A percentile compares a stretch with the other conserved stretches of the same genome.
Evolutionary conservation across 768 basidiomycete genomes (phyloP).

Genomic region (Agaricus sinodeliciosus): DNA sequence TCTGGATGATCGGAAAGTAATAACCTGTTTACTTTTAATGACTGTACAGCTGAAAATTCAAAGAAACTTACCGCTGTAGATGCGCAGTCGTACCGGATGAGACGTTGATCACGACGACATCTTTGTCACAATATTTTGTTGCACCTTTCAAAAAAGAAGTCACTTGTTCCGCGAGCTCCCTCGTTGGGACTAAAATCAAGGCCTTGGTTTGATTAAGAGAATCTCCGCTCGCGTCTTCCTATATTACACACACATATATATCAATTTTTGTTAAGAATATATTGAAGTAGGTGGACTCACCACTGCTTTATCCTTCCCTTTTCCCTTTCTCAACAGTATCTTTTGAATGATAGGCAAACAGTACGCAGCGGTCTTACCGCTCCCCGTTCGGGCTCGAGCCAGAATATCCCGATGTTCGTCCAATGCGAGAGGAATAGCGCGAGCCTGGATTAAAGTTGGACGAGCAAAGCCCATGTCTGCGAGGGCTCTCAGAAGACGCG

Average conservation of each 20-base stretch:
- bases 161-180: slow-evolving; percentile 92
- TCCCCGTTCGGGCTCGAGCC: slow-evolving; percentile 90
- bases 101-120: slow-evolving; percentile 67
- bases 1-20: slow-evolving; percentile 35
- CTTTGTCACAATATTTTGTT: slow-evolving; percentile 72
- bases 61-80: slow-evolving; percentile 56
- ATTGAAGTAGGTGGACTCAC: not conserved
- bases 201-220: slow-evolving; percentile 47
- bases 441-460: slow-evolving; percentile 88
- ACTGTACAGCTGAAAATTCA: not conserved
- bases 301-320: slow-evolving; percentile 7
- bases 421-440: slow-evolving; percentile 88
- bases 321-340: slow-evolving; percentile 41
- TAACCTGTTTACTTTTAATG: slow-evolving; percentile 17
- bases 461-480: slow-evolving; percentile 86
- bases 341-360: slow-evolving; percentile 89
- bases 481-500: slow-evolving; percentile 79
- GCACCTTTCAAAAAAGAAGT: slow-evolving; percentile 58
- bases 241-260: slow-evolving; percentile 17
- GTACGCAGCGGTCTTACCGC: slow-evolving; percentile 96
- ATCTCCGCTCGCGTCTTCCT: not conserved
- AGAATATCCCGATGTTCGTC: slow-evolving; percentile 80
- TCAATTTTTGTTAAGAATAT: slow-evolving; percentile 27
- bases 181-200: slow-evolving; percentile 81
- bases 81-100: slow-evolving; percentile 66